Conservation (phyloP, 139 green algal genomes). For the Parachlorella kessleri region DNA sequence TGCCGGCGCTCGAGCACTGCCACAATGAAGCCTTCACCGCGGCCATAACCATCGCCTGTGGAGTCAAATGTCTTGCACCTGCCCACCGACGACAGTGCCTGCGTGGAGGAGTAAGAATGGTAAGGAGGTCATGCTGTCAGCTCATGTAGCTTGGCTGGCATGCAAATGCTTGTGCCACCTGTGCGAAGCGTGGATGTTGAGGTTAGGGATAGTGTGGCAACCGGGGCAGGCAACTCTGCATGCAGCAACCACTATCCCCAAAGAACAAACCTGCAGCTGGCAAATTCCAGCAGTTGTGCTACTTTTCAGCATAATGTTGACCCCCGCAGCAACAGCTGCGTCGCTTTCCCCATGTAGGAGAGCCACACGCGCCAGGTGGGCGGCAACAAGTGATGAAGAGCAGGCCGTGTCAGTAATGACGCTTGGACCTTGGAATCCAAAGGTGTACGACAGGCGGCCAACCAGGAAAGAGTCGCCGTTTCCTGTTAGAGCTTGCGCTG, state of each 20-base stretch:
- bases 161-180: too few relatives aligned
- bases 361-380: conserved; percentile 52
- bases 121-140: too few relatives aligned
- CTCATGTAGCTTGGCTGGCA: too few relatives aligned
- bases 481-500: too few relatives aligned
- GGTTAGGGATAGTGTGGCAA: neutral
- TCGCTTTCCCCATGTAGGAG: conserved; percentile 22
- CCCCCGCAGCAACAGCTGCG: conserved; percentile 34
- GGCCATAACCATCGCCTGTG: conserved; percentile 55
- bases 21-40: conserved; percentile 42
- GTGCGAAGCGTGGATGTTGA: conserved; percentile 26
- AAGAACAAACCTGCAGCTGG: neutral
- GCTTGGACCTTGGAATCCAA: conserved; percentile 34
- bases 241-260: too few relatives aligned
- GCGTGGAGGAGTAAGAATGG: neutral
- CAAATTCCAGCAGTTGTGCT: conserved; percentile 28
- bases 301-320: conserved; percentile 33
- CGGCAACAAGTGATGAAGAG: conserved; percentile 83
- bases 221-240: too few relatives aligned
- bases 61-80: conserved; percentile 61
- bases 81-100: conserved; percentile 17
- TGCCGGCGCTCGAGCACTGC: neutral
- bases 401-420: conserved; percentile 73
- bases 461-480: conserved; percentile 47
- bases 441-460: conserved; percentile 57